Evolutionary conservation across 306 rosid species (phyloP).

Genomic region (Rosa chinensis): DNA sequence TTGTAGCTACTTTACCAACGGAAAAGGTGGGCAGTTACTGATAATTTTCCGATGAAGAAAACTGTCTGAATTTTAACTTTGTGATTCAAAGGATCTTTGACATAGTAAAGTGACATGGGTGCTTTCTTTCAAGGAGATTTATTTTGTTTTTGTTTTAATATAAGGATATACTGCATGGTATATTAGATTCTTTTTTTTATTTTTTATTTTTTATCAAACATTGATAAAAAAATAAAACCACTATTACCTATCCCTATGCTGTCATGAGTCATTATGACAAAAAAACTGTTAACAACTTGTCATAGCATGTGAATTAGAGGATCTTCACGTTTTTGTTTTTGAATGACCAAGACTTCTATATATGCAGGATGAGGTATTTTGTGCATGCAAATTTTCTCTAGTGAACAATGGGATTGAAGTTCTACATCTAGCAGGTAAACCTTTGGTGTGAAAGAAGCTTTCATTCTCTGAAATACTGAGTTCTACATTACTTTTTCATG

Average conservation of each 20-base stretch:
- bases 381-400: slow-evolving; percentile 79
- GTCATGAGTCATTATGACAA: not conserved
- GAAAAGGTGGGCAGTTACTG: slow-evolving; percentile 62
- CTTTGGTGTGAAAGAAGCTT: not conserved
- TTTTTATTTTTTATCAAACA: not conserved
- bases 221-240: not conserved
- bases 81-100: slow-evolving; percentile 17
- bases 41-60: slow-evolving; percentile 13
- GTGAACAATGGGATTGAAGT: slow-evolving; percentile 43
- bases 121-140: slow-evolving; percentile 13
- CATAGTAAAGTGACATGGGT: slow-evolving; percentile 20
- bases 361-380: slow-evolving; percentile 69
- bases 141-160: not conserved
- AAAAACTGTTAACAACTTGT: not conserved
- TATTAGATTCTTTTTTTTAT: not conserved
- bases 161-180: not conserved
- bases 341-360: not conserved
- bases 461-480: slow-evolving; percentile 2
- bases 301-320: not conserved
- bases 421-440: slow-evolving; percentile 66
- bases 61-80: not conserved
- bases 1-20: slow-evolving; percentile 51
- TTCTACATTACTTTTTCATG: slow-evolving; percentile 10
- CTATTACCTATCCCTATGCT: not conserved
- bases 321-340: not conserved